Conservation (phyloP, 2,329 filamentous ascomycete species). For the Trichophyton rubrum region DNA sequence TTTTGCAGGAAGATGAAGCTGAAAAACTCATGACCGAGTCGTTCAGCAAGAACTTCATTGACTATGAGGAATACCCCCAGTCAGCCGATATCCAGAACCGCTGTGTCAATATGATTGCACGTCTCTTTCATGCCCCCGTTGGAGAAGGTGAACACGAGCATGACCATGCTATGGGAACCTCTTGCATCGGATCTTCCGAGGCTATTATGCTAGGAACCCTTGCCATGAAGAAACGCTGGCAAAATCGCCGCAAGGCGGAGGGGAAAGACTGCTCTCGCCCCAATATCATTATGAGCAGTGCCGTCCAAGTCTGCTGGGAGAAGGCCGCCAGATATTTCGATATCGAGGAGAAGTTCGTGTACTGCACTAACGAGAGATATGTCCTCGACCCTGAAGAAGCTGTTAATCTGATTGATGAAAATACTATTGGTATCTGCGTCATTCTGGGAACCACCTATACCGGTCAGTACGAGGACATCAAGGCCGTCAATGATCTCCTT, state of each 20-base stretch:
- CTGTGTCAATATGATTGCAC: conserved; percentile 80
- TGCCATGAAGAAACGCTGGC: conserved; percentile 93
- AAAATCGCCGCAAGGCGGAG: conserved; percentile 68
- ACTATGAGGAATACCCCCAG: conserved; percentile 74
- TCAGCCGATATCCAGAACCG: conserved; percentile 81
- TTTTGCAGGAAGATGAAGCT: conserved; percentile 67
- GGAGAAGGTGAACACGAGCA: conserved; percentile 31
- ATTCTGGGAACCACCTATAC: conserved; percentile 93
- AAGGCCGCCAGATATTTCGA: conserved; percentile 86
- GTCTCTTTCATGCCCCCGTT: conserved; percentile 69
- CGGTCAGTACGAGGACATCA: conserved; percentile 88
- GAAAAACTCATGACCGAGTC: conserved; percentile 91
- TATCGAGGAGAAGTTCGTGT: conserved; percentile 73
- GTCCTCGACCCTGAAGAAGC: conserved; percentile 53
- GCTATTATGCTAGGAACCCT: conserved; percentile 43
- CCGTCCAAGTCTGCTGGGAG: conserved; percentile 96
- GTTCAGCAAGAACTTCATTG: conserved; percentile 91
- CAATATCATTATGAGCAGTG: conserved; percentile 91
- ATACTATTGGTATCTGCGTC: conserved; percentile 78
- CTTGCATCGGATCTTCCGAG: conserved; percentile 79
- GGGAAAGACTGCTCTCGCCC: conserved; percentile 70
- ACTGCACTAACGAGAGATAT: conserved; percentile 48
- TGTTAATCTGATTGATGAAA: conserved; percentile 51
- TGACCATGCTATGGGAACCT: conserved; percentile 66
- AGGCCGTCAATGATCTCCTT: conserved; percentile 79